phyloP scores from a whole-genome alignment of 371 early-diverging fungal genomes.

The Mortierella sp. region DNA sequence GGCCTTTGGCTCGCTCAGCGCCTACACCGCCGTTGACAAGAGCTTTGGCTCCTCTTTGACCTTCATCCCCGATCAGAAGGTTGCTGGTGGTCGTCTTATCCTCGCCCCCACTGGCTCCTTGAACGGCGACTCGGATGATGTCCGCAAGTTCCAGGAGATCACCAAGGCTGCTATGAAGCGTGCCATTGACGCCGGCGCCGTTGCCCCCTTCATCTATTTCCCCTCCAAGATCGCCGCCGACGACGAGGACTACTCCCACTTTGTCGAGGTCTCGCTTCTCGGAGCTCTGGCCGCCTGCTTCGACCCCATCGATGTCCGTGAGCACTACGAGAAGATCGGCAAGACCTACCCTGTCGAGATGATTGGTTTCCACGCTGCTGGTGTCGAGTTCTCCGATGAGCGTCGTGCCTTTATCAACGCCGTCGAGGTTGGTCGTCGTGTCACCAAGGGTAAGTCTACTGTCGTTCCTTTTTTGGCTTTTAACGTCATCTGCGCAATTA shows the following conservation, averaged over 20 bases:
- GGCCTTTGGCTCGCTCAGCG: slow-evolving; percentile 31
- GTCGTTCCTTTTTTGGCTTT: neutral
- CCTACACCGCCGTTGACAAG: slow-evolving; percentile 47
- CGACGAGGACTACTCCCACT: slow-evolving; percentile 71
- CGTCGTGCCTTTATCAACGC: slow-evolving; percentile 69
- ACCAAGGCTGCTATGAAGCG: slow-evolving; percentile 74
- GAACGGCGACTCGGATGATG: slow-evolving; percentile 85
- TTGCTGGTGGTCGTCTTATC: slow-evolving; percentile 73
- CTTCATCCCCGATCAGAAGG: slow-evolving; percentile 52
- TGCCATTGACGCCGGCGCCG: slow-evolving; percentile 77
- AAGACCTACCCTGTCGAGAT: slow-evolving; percentile 65
- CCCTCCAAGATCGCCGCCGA: slow-evolving; percentile 58
- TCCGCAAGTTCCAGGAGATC: slow-evolving; percentile 78
- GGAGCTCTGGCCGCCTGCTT: slow-evolving; percentile 80
- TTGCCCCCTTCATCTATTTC: slow-evolving; percentile 70
- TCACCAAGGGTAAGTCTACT: slow-evolving; percentile 67
- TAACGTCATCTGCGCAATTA: neutral
- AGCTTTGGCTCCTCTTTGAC: slow-evolving; percentile 41
- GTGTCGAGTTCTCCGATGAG: slow-evolving; percentile 46
- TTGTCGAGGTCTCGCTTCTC: slow-evolving; percentile 80
- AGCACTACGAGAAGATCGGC: slow-evolving; percentile 65
- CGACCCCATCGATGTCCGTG: slow-evolving; percentile 87
- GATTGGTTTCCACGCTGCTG: slow-evolving; percentile 63
- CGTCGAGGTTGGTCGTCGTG: slow-evolving; percentile 82
- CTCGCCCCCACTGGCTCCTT: slow-evolving; percentile 81